These are phyloP conservation scores for Pneumocystis sp. DNA, from an alignment of 1,139 yeast species.

Conservation along the genomic window DNA sequence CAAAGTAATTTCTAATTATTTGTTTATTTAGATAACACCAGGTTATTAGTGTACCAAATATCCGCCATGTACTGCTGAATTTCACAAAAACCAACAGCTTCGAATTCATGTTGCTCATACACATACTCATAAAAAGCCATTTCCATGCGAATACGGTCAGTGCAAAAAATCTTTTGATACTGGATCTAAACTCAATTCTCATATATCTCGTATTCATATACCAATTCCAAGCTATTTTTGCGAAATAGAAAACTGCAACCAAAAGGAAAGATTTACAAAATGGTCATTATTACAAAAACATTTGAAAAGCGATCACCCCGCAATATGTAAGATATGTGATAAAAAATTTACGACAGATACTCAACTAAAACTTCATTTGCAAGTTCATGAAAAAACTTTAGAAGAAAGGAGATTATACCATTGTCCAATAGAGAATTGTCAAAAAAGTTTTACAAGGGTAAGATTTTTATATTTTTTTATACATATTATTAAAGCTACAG, in stretches of 20 bases:
- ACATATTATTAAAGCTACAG: not conserved
- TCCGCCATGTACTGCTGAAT: slow-evolving; percentile 49
- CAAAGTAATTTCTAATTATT: slow-evolving; percentile 32
- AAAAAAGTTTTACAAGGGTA: slow-evolving; percentile 20
- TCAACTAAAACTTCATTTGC: slow-evolving; percentile 61
- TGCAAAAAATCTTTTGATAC: slow-evolving; percentile 24
- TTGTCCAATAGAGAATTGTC: slow-evolving; percentile 35
- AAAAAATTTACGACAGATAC: slow-evolving; percentile 59
- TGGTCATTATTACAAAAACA: slow-evolving; percentile 71
- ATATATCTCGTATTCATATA: slow-evolving; percentile 22
- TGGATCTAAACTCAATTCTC: slow-evolving; percentile 23
- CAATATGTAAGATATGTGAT: slow-evolving; percentile 50
- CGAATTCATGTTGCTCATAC: slow-evolving; percentile 53
- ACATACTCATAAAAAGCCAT: slow-evolving; percentile 30
- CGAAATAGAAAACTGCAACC: slow-evolving; percentile 31
- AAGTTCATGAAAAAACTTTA: slow-evolving; percentile 35
- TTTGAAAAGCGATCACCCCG: slow-evolving; percentile 57
- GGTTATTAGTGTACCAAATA: slow-evolving; percentile 50
- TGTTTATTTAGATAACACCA: slow-evolving; percentile 45
- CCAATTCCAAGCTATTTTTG: slow-evolving; percentile 15
- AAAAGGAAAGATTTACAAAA: slow-evolving; percentile 43
- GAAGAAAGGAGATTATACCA: slow-evolving; percentile 40
- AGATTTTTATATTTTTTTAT: not conserved
- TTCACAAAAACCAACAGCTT: slow-evolving; percentile 65
- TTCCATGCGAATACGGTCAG: slow-evolving; percentile 21